These are phyloP conservation scores for Helotiales sp. DNA, from an alignment of 2,329 filamentous ascomycete genomes.

Conservation along the genomic window DNA sequence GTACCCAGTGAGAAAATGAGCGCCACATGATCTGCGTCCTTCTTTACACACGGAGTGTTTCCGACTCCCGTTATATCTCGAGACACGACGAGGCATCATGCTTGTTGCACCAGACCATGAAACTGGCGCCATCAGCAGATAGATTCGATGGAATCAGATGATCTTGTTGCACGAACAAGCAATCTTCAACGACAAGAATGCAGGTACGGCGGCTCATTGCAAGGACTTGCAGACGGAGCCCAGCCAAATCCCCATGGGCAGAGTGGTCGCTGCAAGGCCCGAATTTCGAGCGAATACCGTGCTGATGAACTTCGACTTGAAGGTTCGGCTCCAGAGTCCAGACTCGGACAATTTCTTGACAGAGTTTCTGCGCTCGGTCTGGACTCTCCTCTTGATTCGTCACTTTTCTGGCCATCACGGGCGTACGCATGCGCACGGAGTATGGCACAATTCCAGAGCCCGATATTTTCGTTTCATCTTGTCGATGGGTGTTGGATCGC, in stretches of 20 bases:
- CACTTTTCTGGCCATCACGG: neutral
- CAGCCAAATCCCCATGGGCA: neutral
- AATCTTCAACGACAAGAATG: constrained; percentile 1
- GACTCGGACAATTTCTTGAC: neutral
- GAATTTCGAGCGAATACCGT: no score
- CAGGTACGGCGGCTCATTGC: neutral
- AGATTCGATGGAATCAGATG: constrained; percentile 6
- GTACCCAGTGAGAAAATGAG: neutral
- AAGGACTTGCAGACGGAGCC: neutral
- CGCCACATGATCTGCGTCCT: constrained; percentile 2
- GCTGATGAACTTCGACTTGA: no score
- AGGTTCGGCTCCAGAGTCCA: no score
- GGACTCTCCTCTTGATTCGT: neutral
- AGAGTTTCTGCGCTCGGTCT: constrained; percentile 1
- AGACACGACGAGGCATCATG: neutral
- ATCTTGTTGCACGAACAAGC: neutral
- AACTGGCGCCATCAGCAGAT: constrained; percentile 17
- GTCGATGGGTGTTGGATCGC: constrained; percentile 8
- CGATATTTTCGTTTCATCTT: constrained; percentile 12
- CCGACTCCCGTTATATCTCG: neutral
- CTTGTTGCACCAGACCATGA: constrained; percentile 13
- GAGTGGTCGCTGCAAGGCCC: neutral
- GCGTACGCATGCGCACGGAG: no score
- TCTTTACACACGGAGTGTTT: neutral
- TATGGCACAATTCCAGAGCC: no score